Percentiles rank a stretch among this genome's conserved stretches.
These are phyloP conservation scores for Epichloe uncinata DNA, from an alignment of 2,329 filamentous ascomycete genomes.

Conservation along the genomic window DNA sequence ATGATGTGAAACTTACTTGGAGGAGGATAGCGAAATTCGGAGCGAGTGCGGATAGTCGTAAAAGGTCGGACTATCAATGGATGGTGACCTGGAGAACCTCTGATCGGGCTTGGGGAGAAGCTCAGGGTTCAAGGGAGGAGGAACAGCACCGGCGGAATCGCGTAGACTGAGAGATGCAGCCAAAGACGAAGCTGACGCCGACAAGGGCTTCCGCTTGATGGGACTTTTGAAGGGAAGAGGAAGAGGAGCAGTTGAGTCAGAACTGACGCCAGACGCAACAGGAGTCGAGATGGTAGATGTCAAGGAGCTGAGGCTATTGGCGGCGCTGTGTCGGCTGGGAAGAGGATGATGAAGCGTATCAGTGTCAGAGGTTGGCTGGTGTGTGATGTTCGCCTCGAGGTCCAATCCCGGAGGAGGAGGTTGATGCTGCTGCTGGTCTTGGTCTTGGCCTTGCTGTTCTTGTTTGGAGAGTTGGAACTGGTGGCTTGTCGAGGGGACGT, in stretches of 20 bases:
- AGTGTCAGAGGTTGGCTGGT: conserved; percentile 1
- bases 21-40: conserved; percentile 9
- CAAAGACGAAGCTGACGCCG: conserved; percentile 38
- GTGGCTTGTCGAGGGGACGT: not conserved
- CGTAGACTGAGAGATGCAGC: conserved; percentile 22
- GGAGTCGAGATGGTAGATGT: not conserved
- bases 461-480: conserved; percentile 3
- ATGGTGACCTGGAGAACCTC: conserved; percentile 40
- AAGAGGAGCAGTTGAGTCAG: conserved; percentile 7
- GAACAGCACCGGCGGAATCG: conserved; percentile 4
- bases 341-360: conserved; percentile 5
- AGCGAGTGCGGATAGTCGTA: conserved; percentile 39
- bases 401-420: not conserved
- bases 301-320: conserved; percentile 5
- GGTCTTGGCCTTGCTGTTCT: not conserved
- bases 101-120: conserved; percentile 33
- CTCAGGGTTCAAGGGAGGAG: conserved; percentile 21
- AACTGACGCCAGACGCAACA: conserved; percentile 1
- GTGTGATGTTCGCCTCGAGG: not conserved
- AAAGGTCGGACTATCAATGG: conserved; percentile 47
- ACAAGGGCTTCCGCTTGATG: conserved; percentile 50
- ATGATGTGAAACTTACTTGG: conserved; percentile 14
- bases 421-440: not conserved
- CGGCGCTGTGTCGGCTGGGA: conserved; percentile 1
- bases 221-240: conserved; percentile 12